A percentile compares a stretch with the other conserved stretches of the same genome.
phyloP scores from a whole-genome alignment of 139 green algal genomes.

The Cymbomonas tetramitiformis region DNA sequence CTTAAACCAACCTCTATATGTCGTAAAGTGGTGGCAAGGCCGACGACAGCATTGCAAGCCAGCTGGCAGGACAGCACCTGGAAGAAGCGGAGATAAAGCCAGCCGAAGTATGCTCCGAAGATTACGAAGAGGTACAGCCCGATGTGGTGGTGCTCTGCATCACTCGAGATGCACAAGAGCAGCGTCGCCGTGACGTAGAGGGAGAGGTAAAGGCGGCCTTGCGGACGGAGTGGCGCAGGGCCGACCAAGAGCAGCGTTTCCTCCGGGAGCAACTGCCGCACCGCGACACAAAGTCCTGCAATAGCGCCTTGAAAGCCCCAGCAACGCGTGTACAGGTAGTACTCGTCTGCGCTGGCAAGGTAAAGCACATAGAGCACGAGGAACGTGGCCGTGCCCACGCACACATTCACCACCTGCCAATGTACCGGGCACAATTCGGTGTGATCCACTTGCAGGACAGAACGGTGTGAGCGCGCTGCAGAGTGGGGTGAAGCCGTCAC shows the following conservation, averaged over 20 bases:
- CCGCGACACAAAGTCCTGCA: conserved; percentile 2
- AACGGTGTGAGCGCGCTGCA: too few relatives aligned
- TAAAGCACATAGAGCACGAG: conserved; percentile 12
- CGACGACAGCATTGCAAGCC: too few relatives aligned
- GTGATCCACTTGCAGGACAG: too few relatives aligned
- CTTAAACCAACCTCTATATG: too few relatives aligned
- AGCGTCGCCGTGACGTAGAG: neutral
- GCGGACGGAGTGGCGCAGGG: neutral
- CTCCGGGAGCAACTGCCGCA: conserved; percentile 1
- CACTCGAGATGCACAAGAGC: neutral
- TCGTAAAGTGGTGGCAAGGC: too few relatives aligned
- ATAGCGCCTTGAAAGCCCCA: conserved; percentile 17
- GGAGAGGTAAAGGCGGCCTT: neutral
- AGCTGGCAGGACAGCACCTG: too few relatives aligned
- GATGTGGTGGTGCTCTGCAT: conserved; percentile 8
- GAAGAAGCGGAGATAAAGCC: conserved; percentile 18
- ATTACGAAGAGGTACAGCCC: conserved; percentile 14
- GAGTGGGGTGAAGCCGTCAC: too few relatives aligned
- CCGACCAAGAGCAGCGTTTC: neutral
- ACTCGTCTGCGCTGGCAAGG: conserved; percentile 4
- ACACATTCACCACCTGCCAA: conserved; percentile 2
- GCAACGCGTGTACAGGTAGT: conserved; percentile 13
- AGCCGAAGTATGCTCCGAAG: conserved; percentile 2
- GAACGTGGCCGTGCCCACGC: neutral
- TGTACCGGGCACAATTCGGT: too few relatives aligned